Evolutionary conservation across 2,329 filamentous ascomycete species (phyloP).

Genomic region (Pseudofabraea citricarpa): DNA sequence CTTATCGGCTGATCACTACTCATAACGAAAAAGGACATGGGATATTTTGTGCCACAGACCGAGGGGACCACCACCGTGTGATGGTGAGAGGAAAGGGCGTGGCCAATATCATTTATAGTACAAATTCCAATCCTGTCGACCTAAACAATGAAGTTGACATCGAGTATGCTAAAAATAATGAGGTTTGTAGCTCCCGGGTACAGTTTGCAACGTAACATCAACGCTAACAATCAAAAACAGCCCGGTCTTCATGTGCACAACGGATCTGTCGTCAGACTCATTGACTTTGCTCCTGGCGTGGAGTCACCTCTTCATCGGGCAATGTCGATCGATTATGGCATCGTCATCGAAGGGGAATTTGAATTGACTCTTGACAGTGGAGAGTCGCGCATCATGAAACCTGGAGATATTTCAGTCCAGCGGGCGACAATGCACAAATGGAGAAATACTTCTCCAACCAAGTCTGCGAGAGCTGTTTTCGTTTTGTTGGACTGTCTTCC

Average conservation of each 20-base stretch:
- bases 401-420: slow-evolving; percentile 9
- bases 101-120: slow-evolving; percentile 16
- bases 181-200: too few relatives aligned
- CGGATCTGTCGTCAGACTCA: slow-evolving; percentile 7
- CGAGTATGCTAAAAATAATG: slow-evolving; percentile 2
- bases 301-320: slow-evolving; percentile 8
- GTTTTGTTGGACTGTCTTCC: not conserved
- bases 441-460: slow-evolving; percentile 3
- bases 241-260: slow-evolving; percentile 7
- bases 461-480: not conserved
- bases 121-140: slow-evolving; percentile 9
- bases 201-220: too few relatives aligned
- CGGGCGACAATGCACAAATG: slow-evolving; percentile 7
- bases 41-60: slow-evolving; percentile 12
- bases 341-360: slow-evolving; percentile 8
- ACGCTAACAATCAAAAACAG: too few relatives aligned
- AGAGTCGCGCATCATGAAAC: slow-evolving; percentile 5
- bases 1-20: slow-evolving; percentile 11
- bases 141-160: slow-evolving; percentile 12
- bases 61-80: slow-evolving; percentile 13
- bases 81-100: slow-evolving; percentile 9
- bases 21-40: slow-evolving; percentile 13
- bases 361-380: slow-evolving; percentile 9
- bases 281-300: slow-evolving; percentile 9
- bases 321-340: slow-evolving; percentile 6